phyloP scores from a whole-genome alignment of 2,329 filamentous ascomycete genomes.

The Fragosphaeria purpurea region DNA sequence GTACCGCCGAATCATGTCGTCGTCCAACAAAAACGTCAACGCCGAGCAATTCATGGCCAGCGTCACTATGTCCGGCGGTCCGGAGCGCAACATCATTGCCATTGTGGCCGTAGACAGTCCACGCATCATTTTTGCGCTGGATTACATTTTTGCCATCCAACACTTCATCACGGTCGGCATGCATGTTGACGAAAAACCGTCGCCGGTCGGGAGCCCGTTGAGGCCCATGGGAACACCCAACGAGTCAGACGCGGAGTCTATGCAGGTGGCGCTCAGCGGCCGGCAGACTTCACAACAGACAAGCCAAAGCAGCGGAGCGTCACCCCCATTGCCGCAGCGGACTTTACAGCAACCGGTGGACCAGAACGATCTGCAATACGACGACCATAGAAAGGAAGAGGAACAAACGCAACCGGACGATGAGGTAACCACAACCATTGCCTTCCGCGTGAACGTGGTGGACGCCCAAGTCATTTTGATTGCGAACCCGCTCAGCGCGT shows the following conservation, averaged over 20 bases:
- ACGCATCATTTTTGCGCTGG: slow-evolving; percentile 84
- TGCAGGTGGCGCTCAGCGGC: slow-evolving; percentile 36
- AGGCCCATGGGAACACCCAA: slow-evolving; percentile 47
- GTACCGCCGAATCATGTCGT: slow-evolving; percentile 95
- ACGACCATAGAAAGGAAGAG: too few species aligned
- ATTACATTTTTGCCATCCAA: slow-evolving; percentile 88
- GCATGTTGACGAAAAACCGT: slow-evolving; percentile 46
- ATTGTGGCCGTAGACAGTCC: slow-evolving; percentile 93
- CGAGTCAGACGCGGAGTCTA: slow-evolving; percentile 49
- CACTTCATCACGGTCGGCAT: slow-evolving; percentile 68
- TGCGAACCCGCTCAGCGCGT: slow-evolving; percentile 80
- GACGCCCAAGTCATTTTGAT: slow-evolving; percentile 96
- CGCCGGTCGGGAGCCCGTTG: slow-evolving; percentile 40
- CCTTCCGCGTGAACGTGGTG: slow-evolving; percentile 87
- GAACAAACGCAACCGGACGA: slow-evolving; percentile 3
- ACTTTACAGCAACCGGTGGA: too few species aligned
- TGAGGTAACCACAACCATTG: slow-evolving; percentile 55
- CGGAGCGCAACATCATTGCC: slow-evolving; percentile 72
- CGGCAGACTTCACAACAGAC: slow-evolving; percentile 22
- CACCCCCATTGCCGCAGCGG: too few species aligned
- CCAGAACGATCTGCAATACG: too few species aligned
- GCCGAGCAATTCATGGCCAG: slow-evolving; percentile 98
- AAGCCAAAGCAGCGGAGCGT: slow-evolving; percentile 13
- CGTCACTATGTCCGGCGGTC: slow-evolving; percentile 79
- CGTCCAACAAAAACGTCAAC: slow-evolving; percentile 84